Conservation (phyloP, 2,329 filamentous ascomycete species). For the Dichotomopilus funicola region DNA sequence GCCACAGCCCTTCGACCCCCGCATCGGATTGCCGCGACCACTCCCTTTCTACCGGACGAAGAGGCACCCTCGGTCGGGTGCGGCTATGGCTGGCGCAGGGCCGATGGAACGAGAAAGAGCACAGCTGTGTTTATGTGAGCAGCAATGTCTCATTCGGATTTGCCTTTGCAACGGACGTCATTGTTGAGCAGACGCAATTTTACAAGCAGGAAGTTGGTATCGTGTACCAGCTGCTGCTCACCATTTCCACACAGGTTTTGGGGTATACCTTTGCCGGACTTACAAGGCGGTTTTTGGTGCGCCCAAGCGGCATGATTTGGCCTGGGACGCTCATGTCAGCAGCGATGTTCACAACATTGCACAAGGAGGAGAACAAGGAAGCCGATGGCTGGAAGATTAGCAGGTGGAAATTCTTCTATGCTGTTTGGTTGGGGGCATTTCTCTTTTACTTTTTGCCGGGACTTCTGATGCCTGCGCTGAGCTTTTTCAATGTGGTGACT, state of each 20-base stretch:
- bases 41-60: slow-evolving; percentile 20
- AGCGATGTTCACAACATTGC: slow-evolving; percentile 80
- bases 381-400: slow-evolving; percentile 79
- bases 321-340: slow-evolving; percentile 82
- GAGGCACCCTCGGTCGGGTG: slow-evolving; percentile 37
- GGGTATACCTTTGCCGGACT: slow-evolving; percentile 83
- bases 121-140: slow-evolving; percentile 82
- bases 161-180: slow-evolving; percentile 82
- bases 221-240: slow-evolving; percentile 73
- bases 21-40: slow-evolving; percentile 12
- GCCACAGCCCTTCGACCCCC: slow-evolving; percentile 16
- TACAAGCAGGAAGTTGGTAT: slow-evolving; percentile 76
- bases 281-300: slow-evolving; percentile 72
- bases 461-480: slow-evolving; percentile 73
- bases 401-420: slow-evolving; percentile 76
- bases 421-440: slow-evolving; percentile 65
- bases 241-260: slow-evolving; percentile 77
- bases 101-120: slow-evolving; percentile 81
- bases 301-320: slow-evolving; percentile 88
- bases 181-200: slow-evolving; percentile 84
- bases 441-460: slow-evolving; percentile 81
- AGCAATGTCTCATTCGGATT: slow-evolving; percentile 88
- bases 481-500: slow-evolving; percentile 82
- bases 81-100: slow-evolving; percentile 75
- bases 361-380: slow-evolving; percentile 75